Conservation (phyloP, 441 rosid species). For the Arabidopsis lyrata region DNA sequence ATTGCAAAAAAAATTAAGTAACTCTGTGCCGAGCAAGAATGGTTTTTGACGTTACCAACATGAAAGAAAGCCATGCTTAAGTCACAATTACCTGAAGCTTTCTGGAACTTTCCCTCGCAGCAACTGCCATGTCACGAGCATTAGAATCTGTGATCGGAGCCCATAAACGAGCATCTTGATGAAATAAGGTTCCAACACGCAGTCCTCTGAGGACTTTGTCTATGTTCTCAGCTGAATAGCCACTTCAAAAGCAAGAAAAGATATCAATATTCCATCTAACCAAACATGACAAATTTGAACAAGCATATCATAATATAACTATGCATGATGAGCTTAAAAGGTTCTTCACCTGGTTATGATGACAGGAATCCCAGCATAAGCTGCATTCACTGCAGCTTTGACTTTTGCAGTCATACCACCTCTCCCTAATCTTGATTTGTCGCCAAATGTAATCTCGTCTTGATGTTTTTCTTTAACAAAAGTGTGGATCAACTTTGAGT, state of each 20-base stretch:
- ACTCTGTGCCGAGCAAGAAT: slow-evolving; percentile 13
- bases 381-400: slow-evolving; percentile 94
- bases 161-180: slow-evolving; percentile 86
- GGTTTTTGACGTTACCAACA: not conserved
- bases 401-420: slow-evolving; percentile 99
- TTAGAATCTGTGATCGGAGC: slow-evolving; percentile 58
- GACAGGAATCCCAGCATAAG: slow-evolving; percentile 93
- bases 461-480: slow-evolving; percentile 87
- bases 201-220: slow-evolving; percentile 88
- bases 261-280: slow-evolving; percentile 25
- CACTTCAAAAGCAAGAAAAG: slow-evolving; percentile 57
- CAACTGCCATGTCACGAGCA: slow-evolving; percentile 94
- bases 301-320: not conserved
- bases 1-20: slow-evolving; percentile 26
- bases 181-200: slow-evolving; percentile 90
- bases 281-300: not conserved
- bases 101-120: slow-evolving; percentile 96
- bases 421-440: slow-evolving; percentile 98
- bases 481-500: slow-evolving; percentile 89
- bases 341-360: slow-evolving; percentile 82
- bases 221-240: slow-evolving; percentile 79
- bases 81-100: slow-evolving; percentile 77
- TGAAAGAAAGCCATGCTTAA: not conserved
- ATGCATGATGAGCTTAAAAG: slow-evolving; percentile 1
- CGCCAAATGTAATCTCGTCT: slow-evolving; percentile 90